Evolutionary conservation across 2,329 filamentous ascomycete genomes (phyloP).

Genomic region (Cercospora sojina): DNA sequence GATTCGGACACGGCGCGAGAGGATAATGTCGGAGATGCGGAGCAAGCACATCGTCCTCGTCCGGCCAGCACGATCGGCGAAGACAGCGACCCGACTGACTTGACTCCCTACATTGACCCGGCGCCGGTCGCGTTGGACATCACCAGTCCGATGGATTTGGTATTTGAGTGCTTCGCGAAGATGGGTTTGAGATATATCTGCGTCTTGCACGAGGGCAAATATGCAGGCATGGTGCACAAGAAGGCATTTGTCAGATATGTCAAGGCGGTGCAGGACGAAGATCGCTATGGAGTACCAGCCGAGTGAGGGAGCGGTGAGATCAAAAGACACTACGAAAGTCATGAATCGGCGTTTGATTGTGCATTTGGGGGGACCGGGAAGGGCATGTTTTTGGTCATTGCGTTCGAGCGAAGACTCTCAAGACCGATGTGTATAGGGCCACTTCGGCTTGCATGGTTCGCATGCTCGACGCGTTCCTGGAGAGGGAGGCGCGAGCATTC

Average conservation of each 20-base stretch:
- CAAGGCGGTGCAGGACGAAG: slow-evolving; percentile 69
- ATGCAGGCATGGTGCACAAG: slow-evolving; percentile 90
- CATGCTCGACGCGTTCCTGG: neutral
- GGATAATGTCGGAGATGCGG: slow-evolving; percentile 13
- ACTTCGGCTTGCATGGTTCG: neutral
- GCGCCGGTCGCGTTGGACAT: slow-evolving; percentile 86
- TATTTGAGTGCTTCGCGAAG: slow-evolving; percentile 96
- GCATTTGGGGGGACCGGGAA: neutral
- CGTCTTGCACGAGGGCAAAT: slow-evolving; percentile 78
- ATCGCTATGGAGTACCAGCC: slow-evolving; percentile 19
- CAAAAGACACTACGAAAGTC: neutral
- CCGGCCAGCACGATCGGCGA: slow-evolving; percentile 1
- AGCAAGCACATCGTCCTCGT: neutral
- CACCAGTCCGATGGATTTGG: slow-evolving; percentile 85
- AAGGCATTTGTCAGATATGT: slow-evolving; percentile 96
- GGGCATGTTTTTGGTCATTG: neutral
- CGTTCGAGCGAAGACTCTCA: slow-evolving; percentile 7
- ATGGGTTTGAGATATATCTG: slow-evolving; percentile 90
- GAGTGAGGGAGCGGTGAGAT: neutral
- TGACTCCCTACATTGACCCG: slow-evolving; percentile 87
- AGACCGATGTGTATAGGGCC: neutral
- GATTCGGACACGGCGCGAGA: slow-evolving; percentile 18
- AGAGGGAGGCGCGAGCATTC: slow-evolving; percentile 11
- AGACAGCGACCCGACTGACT: slow-evolving; percentile 70
- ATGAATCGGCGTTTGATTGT: slow-evolving; percentile 10